Evolutionary conservation across 192 early-diverging fungal genomes (phyloP), one percentile per base, ranked within the genome.

Genomic region (Oehlia diaphana): DNA sequence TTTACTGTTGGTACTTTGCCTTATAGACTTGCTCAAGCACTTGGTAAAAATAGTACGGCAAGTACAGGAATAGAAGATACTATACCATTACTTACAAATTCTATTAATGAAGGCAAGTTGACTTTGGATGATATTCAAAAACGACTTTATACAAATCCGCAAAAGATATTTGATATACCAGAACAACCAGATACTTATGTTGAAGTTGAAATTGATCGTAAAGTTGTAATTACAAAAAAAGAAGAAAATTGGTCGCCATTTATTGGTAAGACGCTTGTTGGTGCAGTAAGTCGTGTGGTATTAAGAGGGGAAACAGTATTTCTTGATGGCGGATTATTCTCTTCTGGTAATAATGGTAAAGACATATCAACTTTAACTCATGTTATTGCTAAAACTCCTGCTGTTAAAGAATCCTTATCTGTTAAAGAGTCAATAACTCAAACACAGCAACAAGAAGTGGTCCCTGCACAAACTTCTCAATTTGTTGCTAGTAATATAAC

Each of bases 141-240:
- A 47, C 88, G 93, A 63, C 81, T 97, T 44, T 93, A 95, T 85
- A 90, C 89, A 16, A 96, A 97, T 82, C 98, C 98, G 42, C 90
- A 92, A 69, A 86, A 89, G 65, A 98, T 99, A 87, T 96, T 99
- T 84, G 92, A 93, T 28, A 83, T 99, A n/a, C 91, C 95, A n/a
- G 90, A 93, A 78, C 95, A 98, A 86, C 84, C 91, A 10, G 96
- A 98, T 78, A 98, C 97, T 14, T 97, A 95, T 66, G 88, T 99
- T 35, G 97, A 99, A 88, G 90, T 98, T 69, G 95, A 98, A 83
- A 85, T 96, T 76, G 96, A 96, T 80, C 91, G 96, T 26, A 82
- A 87, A 49, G 85, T 82, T 19, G 74, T 84, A 12, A 83, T 91
- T n/a, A 79, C 89, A 39, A 67, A 77, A 21, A 83, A 79, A 61